These are phyloP conservation scores for Xylaria digitata DNA, from an alignment of 2,329 filamentous ascomycete genomes.

Conservation along the genomic window DNA sequence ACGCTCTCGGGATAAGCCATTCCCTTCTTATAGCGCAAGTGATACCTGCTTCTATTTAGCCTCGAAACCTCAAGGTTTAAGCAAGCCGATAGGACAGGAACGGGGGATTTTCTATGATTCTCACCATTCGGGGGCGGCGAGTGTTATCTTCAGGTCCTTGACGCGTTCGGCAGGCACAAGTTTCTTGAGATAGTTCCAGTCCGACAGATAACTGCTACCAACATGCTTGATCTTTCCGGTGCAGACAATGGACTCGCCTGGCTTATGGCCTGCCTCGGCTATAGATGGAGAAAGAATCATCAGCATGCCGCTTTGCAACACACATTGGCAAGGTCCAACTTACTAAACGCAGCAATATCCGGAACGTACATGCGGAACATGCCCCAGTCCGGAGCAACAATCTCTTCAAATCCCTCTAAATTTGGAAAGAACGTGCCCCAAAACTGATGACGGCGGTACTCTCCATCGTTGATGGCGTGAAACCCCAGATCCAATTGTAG, in stretches of 20 bases:
- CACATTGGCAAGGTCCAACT: conserved; percentile 39
- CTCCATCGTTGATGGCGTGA: conserved; percentile 67
- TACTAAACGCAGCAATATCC: conserved; percentile 57
- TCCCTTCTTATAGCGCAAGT: conserved; percentile 67
- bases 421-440: conserved; percentile 61
- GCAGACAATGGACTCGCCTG: conserved; percentile 59
- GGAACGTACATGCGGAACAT: conserved; percentile 67
- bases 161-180: conserved; percentile 68
- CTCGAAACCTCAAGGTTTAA: background rate
- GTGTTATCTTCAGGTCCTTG: conserved; percentile 66
- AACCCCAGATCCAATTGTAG: conserved; percentile 75
- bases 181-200: conserved; percentile 58
- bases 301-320: conserved; percentile 4
- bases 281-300: background rate
- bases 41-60: conserved; percentile 53
- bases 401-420: conserved; percentile 56
- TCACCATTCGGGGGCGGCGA: conserved; percentile 63
- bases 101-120: background rate
- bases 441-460: conserved; percentile 59
- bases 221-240: conserved; percentile 60
- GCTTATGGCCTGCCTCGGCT: conserved; percentile 60
- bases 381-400: conserved; percentile 61
- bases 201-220: conserved; percentile 56
- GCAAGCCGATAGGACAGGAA: background rate
- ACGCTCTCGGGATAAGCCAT: conserved; percentile 67